Evolutionary conservation across 495 filamentous ascomycete genomes (phyloP).

Genomic region (Penicillium nucicola): DNA sequence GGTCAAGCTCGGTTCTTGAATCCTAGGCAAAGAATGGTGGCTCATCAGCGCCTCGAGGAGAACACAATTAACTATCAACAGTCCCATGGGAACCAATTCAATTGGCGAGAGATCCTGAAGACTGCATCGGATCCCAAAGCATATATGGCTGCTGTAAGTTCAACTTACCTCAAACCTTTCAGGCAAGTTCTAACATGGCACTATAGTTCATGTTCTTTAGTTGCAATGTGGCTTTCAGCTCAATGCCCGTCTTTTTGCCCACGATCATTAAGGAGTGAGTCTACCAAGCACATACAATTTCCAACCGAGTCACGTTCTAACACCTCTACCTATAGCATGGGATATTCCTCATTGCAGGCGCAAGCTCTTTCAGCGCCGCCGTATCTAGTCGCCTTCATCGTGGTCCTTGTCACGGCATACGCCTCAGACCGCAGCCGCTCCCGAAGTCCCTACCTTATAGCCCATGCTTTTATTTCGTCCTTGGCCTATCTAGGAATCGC

Average conservation of each 20-base stretch:
- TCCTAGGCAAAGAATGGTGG: conserved; percentile 43
- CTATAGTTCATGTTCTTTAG: conserved; percentile 54
- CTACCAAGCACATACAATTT: background rate
- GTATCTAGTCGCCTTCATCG: conserved; percentile 52
- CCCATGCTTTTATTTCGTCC: conserved; percentile 54
- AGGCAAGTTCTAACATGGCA: background rate
- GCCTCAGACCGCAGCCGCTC: conserved; percentile 47
- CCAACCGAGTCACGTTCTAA: background rate
- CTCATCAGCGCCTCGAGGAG: conserved; percentile 46
- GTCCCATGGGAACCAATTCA: conserved; percentile 25
- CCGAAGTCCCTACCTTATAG: conserved; percentile 49
- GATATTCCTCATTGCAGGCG: conserved; percentile 41
- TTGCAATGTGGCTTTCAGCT: conserved; percentile 58
- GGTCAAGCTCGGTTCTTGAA: conserved; percentile 49
- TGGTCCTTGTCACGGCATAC: conserved; percentile 46
- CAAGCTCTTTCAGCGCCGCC: conserved; percentile 58
- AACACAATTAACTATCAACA: conserved; percentile 22
- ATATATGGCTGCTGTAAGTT: conserved; percentile 62
- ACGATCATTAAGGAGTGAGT: conserved; percentile 56
- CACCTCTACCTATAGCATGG: conserved; percentile 35
- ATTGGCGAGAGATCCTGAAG: conserved; percentile 51
- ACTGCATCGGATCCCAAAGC: conserved; percentile 60
- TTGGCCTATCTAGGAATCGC: conserved; percentile 59
- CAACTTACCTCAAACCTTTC: background rate
- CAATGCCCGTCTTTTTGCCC: conserved; percentile 57